Percentiles rank a stretch among this genome's conserved stretches.
These are phyloP conservation scores for Periconia sp. DNA, from an alignment of 2,329 filamentous ascomycete genomes.

Conservation along the genomic window DNA sequence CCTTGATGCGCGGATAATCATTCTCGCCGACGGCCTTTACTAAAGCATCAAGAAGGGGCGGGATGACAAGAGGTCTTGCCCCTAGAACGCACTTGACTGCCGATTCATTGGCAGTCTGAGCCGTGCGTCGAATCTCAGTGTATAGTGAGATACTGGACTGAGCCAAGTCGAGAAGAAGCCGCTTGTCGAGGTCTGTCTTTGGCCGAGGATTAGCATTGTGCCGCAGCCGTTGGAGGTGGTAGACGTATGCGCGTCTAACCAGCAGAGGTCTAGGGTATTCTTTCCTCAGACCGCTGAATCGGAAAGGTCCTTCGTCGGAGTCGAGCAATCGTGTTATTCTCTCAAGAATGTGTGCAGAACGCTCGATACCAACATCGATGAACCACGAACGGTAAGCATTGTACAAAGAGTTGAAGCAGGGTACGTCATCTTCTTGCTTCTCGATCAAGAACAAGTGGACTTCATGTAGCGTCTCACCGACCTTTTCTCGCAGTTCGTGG, in stretches of 20 bases:
- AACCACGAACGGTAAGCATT: constrained; percentile 96
- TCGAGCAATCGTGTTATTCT: constrained; percentile 83
- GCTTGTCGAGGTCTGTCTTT: constrained; percentile 88
- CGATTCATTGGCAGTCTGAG: constrained; percentile 90
- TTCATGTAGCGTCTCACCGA: constrained; percentile 79
- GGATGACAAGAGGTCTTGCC: constrained; percentile 86
- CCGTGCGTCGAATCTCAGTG: constrained; percentile 92
- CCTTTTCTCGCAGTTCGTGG: constrained; percentile 78
- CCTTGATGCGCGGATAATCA: constrained; percentile 92
- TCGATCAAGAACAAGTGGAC: constrained; percentile 83
- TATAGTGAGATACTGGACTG: constrained; percentile 90
- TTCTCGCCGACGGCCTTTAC: constrained; percentile 77
- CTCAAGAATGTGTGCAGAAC: constrained; percentile 91
- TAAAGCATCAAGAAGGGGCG: constrained; percentile 80
- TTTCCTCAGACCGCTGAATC: constrained; percentile 90
- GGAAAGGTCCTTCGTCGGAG: constrained; percentile 89
- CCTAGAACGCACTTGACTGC: constrained; percentile 91
- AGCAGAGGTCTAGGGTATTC: constrained; percentile 91
- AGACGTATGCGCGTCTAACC: constrained; percentile 89
- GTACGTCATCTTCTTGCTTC: constrained; percentile 93
- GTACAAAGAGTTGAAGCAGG: constrained; percentile 92
- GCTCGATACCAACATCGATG: constrained; percentile 94
- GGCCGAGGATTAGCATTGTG: constrained; percentile 89
- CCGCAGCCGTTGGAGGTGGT: constrained; percentile 90
- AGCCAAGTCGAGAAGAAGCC: constrained; percentile 82